Evolutionary conservation across 257 asterid species (phyloP).

Genomic region (Mentha longifolia): DNA sequence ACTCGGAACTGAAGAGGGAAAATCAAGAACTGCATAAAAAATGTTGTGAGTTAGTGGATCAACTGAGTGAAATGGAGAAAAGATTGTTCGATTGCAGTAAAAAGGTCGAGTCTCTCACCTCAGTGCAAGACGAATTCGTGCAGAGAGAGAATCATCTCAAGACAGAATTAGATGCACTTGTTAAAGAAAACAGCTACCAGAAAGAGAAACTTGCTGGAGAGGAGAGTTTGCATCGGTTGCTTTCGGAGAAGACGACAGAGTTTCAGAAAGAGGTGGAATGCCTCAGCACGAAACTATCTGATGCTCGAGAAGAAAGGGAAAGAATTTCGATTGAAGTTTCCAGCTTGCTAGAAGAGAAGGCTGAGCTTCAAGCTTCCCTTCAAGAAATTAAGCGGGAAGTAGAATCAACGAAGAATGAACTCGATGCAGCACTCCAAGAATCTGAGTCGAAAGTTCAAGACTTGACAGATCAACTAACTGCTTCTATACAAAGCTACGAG

Average conservation of each 20-base stretch:
- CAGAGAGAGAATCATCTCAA: constrained; percentile 49
- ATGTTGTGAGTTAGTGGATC: constrained; percentile 46
- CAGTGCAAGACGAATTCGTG: constrained; percentile 47
- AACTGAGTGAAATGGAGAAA: constrained; percentile 46
- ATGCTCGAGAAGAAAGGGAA: constrained; percentile 47
- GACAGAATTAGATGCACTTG: constrained; percentile 54
- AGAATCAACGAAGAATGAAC: constrained; percentile 41
- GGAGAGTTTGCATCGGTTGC: constrained; percentile 36
- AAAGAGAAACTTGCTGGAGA: constrained; percentile 44
- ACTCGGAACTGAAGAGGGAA: constrained; percentile 47
- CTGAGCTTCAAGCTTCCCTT: constrained; percentile 49
- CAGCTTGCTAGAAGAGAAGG: constrained; percentile 47
- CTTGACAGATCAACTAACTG: constrained; percentile 48
- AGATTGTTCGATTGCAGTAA: constrained; percentile 45
- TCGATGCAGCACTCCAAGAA: constrained; percentile 35
- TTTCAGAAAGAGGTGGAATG: constrained; percentile 49
- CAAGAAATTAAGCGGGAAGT: constrained; percentile 46
- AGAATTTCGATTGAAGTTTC: constrained; percentile 51
- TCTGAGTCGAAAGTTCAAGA: constrained; percentile 47
- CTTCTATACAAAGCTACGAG: constrained; percentile 42
- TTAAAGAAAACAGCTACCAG: constrained; percentile 44
- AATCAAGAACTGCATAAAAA: constrained; percentile 49
- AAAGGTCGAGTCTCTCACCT: constrained; percentile 47
- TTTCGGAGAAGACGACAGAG: constrained; percentile 41
- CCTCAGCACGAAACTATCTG: constrained; percentile 32